Evolutionary conservation across 2,329 filamentous ascomycete genomes (phyloP), one percentile per base, ranked within the genome.

Genomic region (Botrytis paeoniae): DNA sequence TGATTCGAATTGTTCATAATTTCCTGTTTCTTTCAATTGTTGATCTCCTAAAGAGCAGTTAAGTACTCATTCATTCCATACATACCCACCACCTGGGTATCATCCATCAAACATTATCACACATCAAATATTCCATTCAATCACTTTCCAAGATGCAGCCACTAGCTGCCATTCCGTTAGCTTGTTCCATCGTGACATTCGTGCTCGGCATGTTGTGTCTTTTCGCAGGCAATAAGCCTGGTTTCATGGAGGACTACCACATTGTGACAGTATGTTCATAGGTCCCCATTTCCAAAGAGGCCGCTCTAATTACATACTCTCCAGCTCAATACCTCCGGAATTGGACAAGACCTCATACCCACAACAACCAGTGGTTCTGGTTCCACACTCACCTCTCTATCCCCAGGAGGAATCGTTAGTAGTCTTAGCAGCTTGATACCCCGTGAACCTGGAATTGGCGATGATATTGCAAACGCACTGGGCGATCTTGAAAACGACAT

Each of bases 141-240:
- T n/a, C 37, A 14, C 22, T 68, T 64, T 35, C 8, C 72, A 74
- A 48, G 29, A 87, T 87, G 85, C 83, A 85, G 51, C 78, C 81
- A n/a, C 77, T 82, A 45, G 84, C 85, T 22, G 75, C 88, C 32
- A 77, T 89, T n/a, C 87, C 87, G 10, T 79, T 85, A 60, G 76
- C 85, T 61, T 84, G 85, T 75, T 84, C 85, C 74, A 83, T 86
- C 37, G 85, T 83, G 43, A 87, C 88, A 5, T 85, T 90, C 59
- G 83, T 90, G 32, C 84, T 91, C 61, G 85, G 85, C 29, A 85
- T 91, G 76, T 83, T 91, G 14, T 89, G 86, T 78, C 83, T 91
- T 73, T 90, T 90, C 76, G 89, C 89, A 1, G 89, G 89, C 54
- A 84, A 85, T 54, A 88, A 87, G 77, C 83, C 82, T 69, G 83